Percentiles rank a stretch among this genome's conserved stretches.
Conservation (phyloP, 352 stramenopile genomes). For the Globisporangium splendens region DNA sequence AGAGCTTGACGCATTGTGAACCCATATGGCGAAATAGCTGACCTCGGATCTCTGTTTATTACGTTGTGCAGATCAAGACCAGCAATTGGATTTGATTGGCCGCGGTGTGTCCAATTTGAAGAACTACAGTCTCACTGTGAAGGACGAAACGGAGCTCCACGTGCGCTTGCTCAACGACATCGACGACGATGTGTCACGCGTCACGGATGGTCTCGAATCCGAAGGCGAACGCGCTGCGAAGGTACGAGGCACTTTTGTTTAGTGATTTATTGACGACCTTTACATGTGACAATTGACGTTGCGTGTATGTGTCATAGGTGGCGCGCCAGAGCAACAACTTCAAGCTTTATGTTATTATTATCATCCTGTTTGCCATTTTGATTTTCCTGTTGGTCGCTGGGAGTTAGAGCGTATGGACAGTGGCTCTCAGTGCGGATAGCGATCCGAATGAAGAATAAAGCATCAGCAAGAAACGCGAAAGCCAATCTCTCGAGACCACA, state of each 20-base stretch:
- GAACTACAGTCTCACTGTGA: conserved; percentile 83
- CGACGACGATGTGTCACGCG: conserved; percentile 80
- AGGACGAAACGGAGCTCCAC: conserved; percentile 89
- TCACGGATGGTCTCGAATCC: conserved; percentile 79
- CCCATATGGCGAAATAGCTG: neutral
- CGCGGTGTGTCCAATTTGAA: conserved; percentile 81
- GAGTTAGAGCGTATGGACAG: conserved; percentile 22
- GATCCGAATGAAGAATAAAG: neutral
- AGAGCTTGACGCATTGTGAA: neutral
- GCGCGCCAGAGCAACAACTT: conserved; percentile 94
- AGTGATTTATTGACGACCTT: conserved; percentile 6
- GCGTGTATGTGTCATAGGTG: conserved; percentile 48
- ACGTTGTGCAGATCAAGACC: conserved; percentile 64
- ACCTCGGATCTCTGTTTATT: neutral
- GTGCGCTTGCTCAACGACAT: conserved; percentile 88
- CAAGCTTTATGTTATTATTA: conserved; percentile 90
- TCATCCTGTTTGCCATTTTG: conserved; percentile 83
- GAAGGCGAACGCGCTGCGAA: conserved; percentile 77
- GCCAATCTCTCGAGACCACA: no score
- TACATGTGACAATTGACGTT: neutral
- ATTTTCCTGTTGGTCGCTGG: conserved; percentile 85
- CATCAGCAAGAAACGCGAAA: no score
- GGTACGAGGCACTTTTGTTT: conserved; percentile 19
- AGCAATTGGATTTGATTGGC: conserved; percentile 81
- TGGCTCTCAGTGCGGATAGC: neutral